A percentile compares a stretch with the other conserved stretches of the same genome.
Conservation (phyloP, 352 stramenopile genomes). For the Globisporangium takayamanum region DNA sequence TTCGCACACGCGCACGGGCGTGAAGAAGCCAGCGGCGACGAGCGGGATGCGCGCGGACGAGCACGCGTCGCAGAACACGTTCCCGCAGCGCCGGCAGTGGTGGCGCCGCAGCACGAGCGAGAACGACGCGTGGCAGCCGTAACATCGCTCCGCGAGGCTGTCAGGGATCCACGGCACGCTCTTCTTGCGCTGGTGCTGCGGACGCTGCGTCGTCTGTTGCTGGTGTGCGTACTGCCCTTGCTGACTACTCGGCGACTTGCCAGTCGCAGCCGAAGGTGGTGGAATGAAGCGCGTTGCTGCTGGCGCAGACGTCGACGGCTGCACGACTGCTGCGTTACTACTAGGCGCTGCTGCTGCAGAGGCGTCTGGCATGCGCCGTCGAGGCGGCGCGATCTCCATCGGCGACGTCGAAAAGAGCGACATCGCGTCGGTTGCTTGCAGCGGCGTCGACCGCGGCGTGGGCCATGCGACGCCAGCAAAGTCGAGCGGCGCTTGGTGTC, state of each 20-base stretch:
- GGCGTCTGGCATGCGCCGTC: neutral
- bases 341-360: neutral
- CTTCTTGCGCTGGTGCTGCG: slow-evolving; percentile 24
- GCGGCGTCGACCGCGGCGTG: neutral
- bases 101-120: slow-evolving; percentile 76
- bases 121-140: slow-evolving; percentile 57
- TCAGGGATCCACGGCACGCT: slow-evolving; percentile 80
- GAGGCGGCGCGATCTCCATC: slow-evolving; percentile 4
- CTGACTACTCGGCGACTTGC: slow-evolving; percentile 9
- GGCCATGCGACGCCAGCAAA: slow-evolving; percentile 5
- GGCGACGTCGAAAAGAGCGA: slow-evolving; percentile 14
- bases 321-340: neutral
- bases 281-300: slow-evolving; percentile 2
- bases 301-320: slow-evolving; percentile 10
- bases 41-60: slow-evolving; percentile 75
- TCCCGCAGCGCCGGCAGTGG: slow-evolving; percentile 84
- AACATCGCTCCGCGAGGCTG: slow-evolving; percentile 71
- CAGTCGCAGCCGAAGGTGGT: neutral
- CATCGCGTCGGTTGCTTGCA: slow-evolving; percentile 3
- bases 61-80: slow-evolving; percentile 88
- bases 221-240: slow-evolving; percentile 17
- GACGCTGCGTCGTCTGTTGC: slow-evolving; percentile 15
- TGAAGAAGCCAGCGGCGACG: slow-evolving; percentile 54
- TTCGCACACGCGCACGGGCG: slow-evolving; percentile 72
- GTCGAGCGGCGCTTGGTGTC: neutral